Evolutionary conservation across 495 filamentous ascomycete species (phyloP), one percentile per base, ranked within the genome.

Genomic region (Aspergillus coremiiformis): DNA sequence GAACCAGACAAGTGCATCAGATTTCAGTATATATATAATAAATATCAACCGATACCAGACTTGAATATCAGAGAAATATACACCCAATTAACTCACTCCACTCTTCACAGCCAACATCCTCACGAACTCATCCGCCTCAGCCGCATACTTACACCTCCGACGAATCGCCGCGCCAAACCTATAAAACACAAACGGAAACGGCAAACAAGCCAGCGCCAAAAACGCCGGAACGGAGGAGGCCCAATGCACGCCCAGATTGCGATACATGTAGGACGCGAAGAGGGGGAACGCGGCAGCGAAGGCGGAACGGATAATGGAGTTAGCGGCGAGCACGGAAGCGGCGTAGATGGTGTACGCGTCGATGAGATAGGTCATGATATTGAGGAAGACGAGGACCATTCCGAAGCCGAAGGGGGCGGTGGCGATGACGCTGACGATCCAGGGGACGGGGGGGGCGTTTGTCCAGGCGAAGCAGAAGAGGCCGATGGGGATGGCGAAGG

Each of bases 211-310:
- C 15, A 89, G 59, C 1, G 82, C 76, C 4, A 89, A 68, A 61
- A 89, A 87, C 0, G 83, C 86, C 1, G 84, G 84, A 24, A 90
- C 70, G 3, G 77, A 78, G n/a, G 75, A 81, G 7, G 84, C 85
- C 85, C 84, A 88, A 62, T 88, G 83, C 44, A 83, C 78, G 47
- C 86, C 85, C 0, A 90, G 73, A 53, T 78, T n/a, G 9, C 71
- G 2, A 66, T 84, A 89, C 81, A 89, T 83, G 47, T 81, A 66
- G 0, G 76, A 77, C 0, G 85, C 87, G 65, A 90, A 89, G 0
- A 90, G 72, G 0, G 86, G 86, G 64, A 90, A 89, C 0, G 74
- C 81, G 10, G 84, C 82, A 39, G 85, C 86, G 53, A 89, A 87
- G 20, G 68, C 44, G 2, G 70, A 75, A 9, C 78, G 68, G n/a